phyloP scores from a whole-genome alignment of 257 asterid species.

The Perilla frutescens region DNA sequence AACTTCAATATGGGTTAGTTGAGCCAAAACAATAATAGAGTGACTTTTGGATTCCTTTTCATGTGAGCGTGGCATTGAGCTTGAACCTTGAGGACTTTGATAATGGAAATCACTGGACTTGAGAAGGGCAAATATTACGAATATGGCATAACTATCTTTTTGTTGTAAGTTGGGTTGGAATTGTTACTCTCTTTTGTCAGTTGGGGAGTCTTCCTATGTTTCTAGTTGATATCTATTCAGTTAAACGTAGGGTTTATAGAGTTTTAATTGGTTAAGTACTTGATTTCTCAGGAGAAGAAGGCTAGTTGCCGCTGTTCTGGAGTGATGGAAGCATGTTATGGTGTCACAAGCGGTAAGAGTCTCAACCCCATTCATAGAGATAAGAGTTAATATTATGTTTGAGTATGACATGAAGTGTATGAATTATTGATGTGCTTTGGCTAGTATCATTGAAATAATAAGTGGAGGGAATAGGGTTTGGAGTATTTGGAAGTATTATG shows the following conservation, averaged over 20 bases:
- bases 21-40: background rate
- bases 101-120: conserved; percentile 5
- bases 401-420: too few relatives aligned
- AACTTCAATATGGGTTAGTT: background rate
- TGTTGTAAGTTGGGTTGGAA: conserved; percentile 26
- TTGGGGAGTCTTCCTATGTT: conserved; percentile 27
- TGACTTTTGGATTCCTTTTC: background rate
- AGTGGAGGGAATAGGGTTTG: conserved; percentile 16
- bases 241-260: conserved; percentile 14
- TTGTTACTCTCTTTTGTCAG: conserved; percentile 26
- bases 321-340: conserved; percentile 37
- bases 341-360: conserved; percentile 41
- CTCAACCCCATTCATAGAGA: conserved; percentile 34
- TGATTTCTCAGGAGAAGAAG: conserved; percentile 45
- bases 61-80: background rate
- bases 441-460: conserved; percentile 12
- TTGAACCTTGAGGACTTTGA: conserved; percentile 17
- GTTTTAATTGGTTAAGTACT: conserved; percentile 41
- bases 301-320: conserved; percentile 36
- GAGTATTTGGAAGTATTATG: background rate
- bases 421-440: conserved; percentile 27
- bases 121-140: conserved; percentile 15
- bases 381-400: conserved; percentile 27
- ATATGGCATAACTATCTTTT: conserved; percentile 9
- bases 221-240: conserved; percentile 24